phyloP scores from a whole-genome alignment of 495 filamentous ascomycete genomes.

The Daldinia bambusicola region DNA sequence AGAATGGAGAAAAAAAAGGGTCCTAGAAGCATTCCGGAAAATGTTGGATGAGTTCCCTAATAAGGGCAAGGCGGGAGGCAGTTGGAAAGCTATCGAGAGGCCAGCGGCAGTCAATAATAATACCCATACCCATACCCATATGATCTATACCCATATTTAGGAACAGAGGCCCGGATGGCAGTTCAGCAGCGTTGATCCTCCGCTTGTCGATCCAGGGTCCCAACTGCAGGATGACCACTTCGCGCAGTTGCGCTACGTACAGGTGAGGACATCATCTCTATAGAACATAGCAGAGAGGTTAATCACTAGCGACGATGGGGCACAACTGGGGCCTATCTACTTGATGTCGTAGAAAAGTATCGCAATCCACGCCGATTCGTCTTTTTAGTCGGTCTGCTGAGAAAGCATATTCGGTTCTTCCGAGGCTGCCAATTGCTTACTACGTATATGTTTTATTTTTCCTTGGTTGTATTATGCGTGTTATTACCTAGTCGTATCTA shows the following conservation, averaged over 20 bases:
- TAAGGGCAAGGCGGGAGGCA: slow-evolving; percentile 14
- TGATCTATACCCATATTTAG: slow-evolving; percentile 18
- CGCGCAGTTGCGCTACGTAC: slow-evolving; percentile 8
- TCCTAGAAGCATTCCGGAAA: background rate
- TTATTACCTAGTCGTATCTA: slow-evolving; percentile 14
- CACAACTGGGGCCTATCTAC: slow-evolving; percentile 4
- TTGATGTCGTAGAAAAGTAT: slow-evolving; percentile 8
- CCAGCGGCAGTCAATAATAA: slow-evolving; percentile 4
- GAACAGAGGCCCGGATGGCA: slow-evolving; percentile 2
- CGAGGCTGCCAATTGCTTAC: slow-evolving; percentile 30
- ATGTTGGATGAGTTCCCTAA: background rate
- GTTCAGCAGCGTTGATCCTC: slow-evolving; percentile 18
- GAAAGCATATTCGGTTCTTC: background rate
- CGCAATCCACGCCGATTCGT: slow-evolving; percentile 15
- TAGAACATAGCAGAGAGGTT: background rate
- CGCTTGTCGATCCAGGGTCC: slow-evolving; percentile 35
- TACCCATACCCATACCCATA: slow-evolving; percentile 1
- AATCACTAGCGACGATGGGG: slow-evolving; percentile 13
- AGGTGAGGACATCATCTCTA: slow-evolving; percentile 15
- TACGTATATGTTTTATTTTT: no score
- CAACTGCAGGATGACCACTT: slow-evolving; percentile 5
- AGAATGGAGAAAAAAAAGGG: background rate
- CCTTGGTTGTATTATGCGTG: slow-evolving; percentile 6
- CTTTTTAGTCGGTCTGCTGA: background rate
- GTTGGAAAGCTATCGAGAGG: slow-evolving; percentile 2